Base-by-base conservation (phyloP, 2,329 filamentous ascomycete species). In the Blumeria hordei region DNA sequence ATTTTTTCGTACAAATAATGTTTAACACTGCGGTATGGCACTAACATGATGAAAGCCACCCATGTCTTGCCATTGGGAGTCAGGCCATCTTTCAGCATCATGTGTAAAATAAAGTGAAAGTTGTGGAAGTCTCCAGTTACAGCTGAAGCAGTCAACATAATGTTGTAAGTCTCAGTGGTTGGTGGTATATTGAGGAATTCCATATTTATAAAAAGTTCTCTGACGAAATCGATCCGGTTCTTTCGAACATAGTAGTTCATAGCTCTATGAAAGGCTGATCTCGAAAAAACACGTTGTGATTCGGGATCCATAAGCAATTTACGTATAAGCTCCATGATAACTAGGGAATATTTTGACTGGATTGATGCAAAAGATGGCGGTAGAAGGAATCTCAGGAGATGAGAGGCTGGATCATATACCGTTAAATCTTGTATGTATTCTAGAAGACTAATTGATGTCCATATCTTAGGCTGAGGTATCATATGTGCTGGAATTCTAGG, bases 131-230 rank as follows among this genome's bases (percentile, higher is more conserved):
- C 66, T 53, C 67, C 65, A 21, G 60, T 61, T 52, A 62, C 62
- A 11, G 69, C 69, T 32, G 67, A 64, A 21, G 62, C 62, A 44
- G 62, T 60, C 41, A 74, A 59, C 53, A 74, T 60, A 47, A 71
- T 68, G 53, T 73, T 73, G 59, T 68, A 72, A 6, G 68, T 69
- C 41, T 70, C 67, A 5, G 65, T 62, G 2, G 66, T 36, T 33
- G 60, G 56, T 10, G 37, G 32, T 41, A 64, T 66, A 35, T 67
- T 63, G 28, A 68, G 59, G 49, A 66, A 61, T 53, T 69, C 65
- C 56, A 67, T 64, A 14, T 55, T 60, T 14, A 62, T 58, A 52
- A 71, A 67, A 6, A 72, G 58, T 1, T 55, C 37, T 37, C 65
- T 64, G 12, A 67, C 65, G 53, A 62, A 58, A 3, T 56, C 50